Evolutionary conservation across 208 protist species (phyloP), one percentile per base, ranked within the genome.

Genomic region (Leishmania aethiopica): DNA sequence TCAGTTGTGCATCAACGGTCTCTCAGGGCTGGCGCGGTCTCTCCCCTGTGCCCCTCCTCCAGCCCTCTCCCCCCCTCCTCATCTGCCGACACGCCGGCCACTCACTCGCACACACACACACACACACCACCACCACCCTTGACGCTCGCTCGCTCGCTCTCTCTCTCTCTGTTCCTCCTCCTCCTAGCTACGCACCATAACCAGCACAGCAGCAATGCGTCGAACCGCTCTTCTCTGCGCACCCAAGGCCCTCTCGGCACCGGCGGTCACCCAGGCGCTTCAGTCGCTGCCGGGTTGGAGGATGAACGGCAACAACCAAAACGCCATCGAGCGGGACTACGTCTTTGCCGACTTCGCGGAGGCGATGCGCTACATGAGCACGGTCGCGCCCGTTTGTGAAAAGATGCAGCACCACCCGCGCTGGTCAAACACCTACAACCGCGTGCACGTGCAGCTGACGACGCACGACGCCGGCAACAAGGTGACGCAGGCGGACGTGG

Each of bases 341-440:
- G 70, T 82, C n/a, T 98, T 98, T 67, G 57, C 70, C 25, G 89
- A 99, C 84, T 99, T 99, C 83, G 74, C 80, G n/a, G 82, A 96
- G 75, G 98, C 97, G 22, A 96, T 96, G 77, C 69, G 69, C 37
- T 99, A 99, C 75, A 99, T 99, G 96, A 91, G 89, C 57, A 83
- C 80, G 57, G 86, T 96, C 55, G 96, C 91, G 42, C 85, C 87
- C 1, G 85, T 93, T 57, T 97, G 96, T 73, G 97, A 99, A 67
- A 45, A 89, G 80, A 88, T 92, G 86, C 88, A 97, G 71, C 98
- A 99, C 81, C 98, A 99, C 60, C 98, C 98, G n/a, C 79, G 89
- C 80, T 99, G 98, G 97, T 93, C 97, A 67, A 99, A 99, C 85
- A 93, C 97, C 35, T 99, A 99, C 87, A 99, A 99, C 81, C 92